A percentile compares a stretch with the other conserved stretches of the same genome.
phyloP scores from a whole-genome alignment of 2,329 filamentous ascomycete species.

The Aspergillus latus region DNA sequence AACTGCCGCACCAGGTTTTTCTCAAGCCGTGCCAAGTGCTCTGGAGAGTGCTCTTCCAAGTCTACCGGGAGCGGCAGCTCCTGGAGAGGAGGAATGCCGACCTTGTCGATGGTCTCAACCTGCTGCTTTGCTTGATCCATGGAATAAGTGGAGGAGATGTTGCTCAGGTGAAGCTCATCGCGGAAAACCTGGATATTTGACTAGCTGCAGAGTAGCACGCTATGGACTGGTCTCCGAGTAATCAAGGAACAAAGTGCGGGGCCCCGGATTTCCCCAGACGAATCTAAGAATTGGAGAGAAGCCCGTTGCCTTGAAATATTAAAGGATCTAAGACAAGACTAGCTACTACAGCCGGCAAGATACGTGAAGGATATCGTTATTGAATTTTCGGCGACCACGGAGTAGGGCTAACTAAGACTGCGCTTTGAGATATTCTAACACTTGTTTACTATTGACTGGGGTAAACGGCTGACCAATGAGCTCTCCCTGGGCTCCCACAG shows the following conservation, averaged over 20 bases:
- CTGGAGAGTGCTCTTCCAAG: background rate
- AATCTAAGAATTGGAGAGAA: background rate
- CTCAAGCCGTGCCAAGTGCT: background rate
- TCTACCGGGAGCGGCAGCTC: slow-evolving; percentile 3
- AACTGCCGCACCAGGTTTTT: background rate
- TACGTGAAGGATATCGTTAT: too few relatives aligned
- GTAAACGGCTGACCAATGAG: slow-evolving; percentile 4
- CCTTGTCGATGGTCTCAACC: slow-evolving; percentile 1
- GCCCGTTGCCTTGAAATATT: background rate
- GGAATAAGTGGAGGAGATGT: background rate
- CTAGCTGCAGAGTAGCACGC: background rate
- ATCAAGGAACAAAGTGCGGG: background rate
- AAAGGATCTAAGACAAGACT: background rate
- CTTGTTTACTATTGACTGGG: slow-evolving; percentile 2
- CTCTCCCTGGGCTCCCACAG: background rate
- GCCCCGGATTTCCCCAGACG: slow-evolving; percentile 3
- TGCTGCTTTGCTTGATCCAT: background rate
- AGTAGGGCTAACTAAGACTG: background rate
- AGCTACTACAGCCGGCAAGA: too few relatives aligned
- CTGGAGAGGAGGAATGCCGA: slow-evolving; percentile 1
- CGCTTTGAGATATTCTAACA: slow-evolving; percentile 1
- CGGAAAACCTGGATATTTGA: background rate
- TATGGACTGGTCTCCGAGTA: slow-evolving; percentile 2
- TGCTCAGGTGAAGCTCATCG: background rate
- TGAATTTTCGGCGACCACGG: too few relatives aligned